phyloP scores from a whole-genome alignment of 768 basidiomycete species.

The Russula sp. region DNA sequence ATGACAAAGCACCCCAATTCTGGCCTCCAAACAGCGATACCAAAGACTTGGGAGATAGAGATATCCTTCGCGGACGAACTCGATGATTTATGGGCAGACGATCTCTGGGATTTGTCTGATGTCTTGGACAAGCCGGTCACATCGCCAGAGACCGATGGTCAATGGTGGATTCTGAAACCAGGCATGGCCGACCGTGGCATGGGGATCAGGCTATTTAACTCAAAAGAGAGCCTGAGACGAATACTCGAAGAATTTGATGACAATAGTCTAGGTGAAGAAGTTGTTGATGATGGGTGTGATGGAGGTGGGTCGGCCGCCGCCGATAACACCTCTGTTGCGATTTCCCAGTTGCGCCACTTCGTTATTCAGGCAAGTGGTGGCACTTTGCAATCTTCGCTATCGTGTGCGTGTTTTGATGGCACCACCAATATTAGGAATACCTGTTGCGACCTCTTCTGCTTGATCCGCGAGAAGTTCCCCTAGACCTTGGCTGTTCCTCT shows the following conservation, averaged over 20 bases:
- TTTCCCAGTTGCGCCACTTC: conserved; percentile 89
- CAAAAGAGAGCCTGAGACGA: conserved; percentile 54
- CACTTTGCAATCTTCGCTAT: background rate
- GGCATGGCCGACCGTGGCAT: conserved; percentile 96
- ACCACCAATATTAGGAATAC: conserved; percentile 66
- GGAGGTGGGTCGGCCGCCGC: conserved; percentile 26
- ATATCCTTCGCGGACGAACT: conserved; percentile 89
- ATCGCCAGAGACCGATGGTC: conserved; percentile 17
- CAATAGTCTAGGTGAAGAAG: conserved; percentile 37
- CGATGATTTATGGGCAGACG: conserved; percentile 88
- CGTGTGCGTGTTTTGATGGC: background rate
- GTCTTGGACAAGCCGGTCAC: conserved; percentile 37
- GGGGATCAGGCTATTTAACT: conserved; percentile 87
- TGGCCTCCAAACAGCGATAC: conserved; percentile 46
- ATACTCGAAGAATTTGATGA: conserved; percentile 83
- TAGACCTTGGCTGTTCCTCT: conserved; percentile 23
- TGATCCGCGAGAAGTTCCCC: conserved; percentile 47
- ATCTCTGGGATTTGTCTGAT: conserved; percentile 78
- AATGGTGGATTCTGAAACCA: conserved; percentile 96
- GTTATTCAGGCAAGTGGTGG: conserved; percentile 71
- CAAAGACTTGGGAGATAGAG: conserved; percentile 78
- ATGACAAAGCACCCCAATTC: conserved; percentile 62
- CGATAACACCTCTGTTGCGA: conserved; percentile 52
- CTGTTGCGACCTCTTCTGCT: conserved; percentile 68
- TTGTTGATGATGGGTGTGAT: conserved; percentile 12